Conservation (phyloP, 2,329 filamentous ascomycete species). For the Aplosporella prunicola region DNA sequence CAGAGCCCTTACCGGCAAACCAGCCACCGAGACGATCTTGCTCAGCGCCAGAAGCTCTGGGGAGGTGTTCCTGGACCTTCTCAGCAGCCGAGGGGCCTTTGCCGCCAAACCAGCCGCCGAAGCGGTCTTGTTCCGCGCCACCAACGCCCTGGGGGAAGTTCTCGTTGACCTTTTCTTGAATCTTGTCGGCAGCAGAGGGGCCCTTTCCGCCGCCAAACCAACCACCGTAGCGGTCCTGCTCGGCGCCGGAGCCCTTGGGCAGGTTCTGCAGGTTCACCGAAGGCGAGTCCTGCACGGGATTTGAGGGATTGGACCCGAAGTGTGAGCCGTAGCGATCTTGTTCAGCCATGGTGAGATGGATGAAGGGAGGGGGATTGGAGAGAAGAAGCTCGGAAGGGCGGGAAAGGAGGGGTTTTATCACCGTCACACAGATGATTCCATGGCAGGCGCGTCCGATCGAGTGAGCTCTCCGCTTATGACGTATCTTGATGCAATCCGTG, state of each 20-base stretch:
- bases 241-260: slow-evolving; percentile 8
- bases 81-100: slow-evolving; percentile 1
- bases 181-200: slow-evolving; percentile 4
- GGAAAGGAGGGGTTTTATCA: slow-evolving; percentile 5
- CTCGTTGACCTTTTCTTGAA: slow-evolving; percentile 1
- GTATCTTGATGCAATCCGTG: too few species aligned
- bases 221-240: slow-evolving; percentile 10
- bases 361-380: background rate
- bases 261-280: slow-evolving; percentile 8
- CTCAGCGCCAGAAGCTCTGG: slow-evolving; percentile 1
- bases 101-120: slow-evolving; percentile 8
- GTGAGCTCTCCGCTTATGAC: too few species aligned
- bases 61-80: background rate
- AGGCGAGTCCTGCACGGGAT: slow-evolving; percentile 7
- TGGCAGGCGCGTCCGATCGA: too few species aligned
- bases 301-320: slow-evolving; percentile 5
- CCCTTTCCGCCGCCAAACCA: slow-evolving; percentile 4
- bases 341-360: slow-evolving; percentile 9
- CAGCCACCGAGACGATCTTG: slow-evolving; percentile 6
- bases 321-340: slow-evolving; percentile 12
- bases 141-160: slow-evolving; percentile 1
- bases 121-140: slow-evolving; percentile 4
- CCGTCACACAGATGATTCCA: too few species aligned
- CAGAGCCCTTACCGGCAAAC: too few species aligned
- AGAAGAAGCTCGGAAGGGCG: background rate